A percentile compares a stretch with the other conserved stretches of the same genome.
Conservation (phyloP, 2,329 filamentous ascomycete genomes). For the Waltergamsia citrina region DNA sequence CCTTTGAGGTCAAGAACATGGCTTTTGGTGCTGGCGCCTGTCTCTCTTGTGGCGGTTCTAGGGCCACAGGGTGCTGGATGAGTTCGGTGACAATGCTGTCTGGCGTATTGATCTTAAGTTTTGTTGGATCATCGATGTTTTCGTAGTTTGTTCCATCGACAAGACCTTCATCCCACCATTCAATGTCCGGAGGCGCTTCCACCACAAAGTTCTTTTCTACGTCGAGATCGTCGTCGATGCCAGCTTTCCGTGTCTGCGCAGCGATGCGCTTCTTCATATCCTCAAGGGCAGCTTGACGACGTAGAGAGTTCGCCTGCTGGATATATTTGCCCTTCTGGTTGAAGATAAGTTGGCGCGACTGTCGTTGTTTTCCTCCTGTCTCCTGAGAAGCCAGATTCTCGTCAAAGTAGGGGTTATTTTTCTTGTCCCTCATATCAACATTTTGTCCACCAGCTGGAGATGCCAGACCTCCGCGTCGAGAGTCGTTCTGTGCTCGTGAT, state of each 20-base stretch:
- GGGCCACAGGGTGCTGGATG: slow-evolving; percentile 83
- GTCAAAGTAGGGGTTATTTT: slow-evolving; percentile 79
- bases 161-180: slow-evolving; percentile 96
- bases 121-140: slow-evolving; percentile 52
- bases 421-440: too few relatives aligned
- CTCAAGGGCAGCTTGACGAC: slow-evolving; percentile 81
- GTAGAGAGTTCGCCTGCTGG: slow-evolving; percentile 80
- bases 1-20: slow-evolving; percentile 84
- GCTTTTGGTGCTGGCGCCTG: slow-evolving; percentile 71
- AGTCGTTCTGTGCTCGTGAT: not conserved
- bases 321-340: slow-evolving; percentile 98
- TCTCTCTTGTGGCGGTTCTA: slow-evolving; percentile 87
- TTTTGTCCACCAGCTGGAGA: slow-evolving; percentile 3
- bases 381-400: slow-evolving; percentile 53
- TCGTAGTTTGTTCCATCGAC: slow-evolving; percentile 69
- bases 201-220: slow-evolving; percentile 85
- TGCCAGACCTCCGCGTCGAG: not conserved
- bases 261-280: slow-evolving; percentile 92
- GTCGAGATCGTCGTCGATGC: slow-evolving; percentile 83
- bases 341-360: slow-evolving; percentile 73
- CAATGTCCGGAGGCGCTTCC: slow-evolving; percentile 74
- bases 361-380: slow-evolving; percentile 49
- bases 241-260: slow-evolving; percentile 77
- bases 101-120: slow-evolving; percentile 64
- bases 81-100: slow-evolving; percentile 86